Percentiles rank a stretch among this genome's conserved stretches.
These are phyloP conservation scores for Phaeoacremonium minimum DNA, from an alignment of 2,329 filamentous ascomycete genomes.

Conservation along the genomic window DNA sequence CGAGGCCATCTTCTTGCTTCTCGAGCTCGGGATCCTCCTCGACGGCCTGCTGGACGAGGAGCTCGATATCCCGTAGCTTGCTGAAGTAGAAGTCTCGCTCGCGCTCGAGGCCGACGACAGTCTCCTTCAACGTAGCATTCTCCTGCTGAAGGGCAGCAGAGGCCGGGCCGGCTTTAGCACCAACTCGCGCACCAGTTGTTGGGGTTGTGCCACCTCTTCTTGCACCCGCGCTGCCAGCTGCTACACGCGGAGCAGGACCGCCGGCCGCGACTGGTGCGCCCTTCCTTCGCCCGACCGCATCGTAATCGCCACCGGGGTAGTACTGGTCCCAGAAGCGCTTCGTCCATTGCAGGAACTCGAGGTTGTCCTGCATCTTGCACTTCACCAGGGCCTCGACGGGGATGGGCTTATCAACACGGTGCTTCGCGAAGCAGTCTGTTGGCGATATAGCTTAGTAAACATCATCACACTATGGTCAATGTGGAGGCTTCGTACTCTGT, in stretches of 20 bases:
- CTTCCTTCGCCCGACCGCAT: constrained; percentile 81
- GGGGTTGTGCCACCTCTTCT: constrained; percentile 58
- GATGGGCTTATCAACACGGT: constrained; percentile 84
- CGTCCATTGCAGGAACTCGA: constrained; percentile 96
- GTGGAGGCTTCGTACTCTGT: constrained; percentile 63
- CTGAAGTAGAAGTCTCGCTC: constrained; percentile 99
- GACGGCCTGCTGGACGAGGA: constrained; percentile 87
- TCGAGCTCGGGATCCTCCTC: constrained; percentile 91
- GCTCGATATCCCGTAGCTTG: constrained; percentile 94
- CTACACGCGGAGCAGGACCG: constrained; percentile 39
- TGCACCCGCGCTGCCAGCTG: constrained; percentile 38
- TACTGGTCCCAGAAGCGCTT: constrained; percentile 98
- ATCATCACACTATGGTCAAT: background rate
- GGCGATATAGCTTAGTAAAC: constrained; percentile 3
- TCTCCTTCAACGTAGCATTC: constrained; percentile 88
- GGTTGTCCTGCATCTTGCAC: constrained; percentile 99
- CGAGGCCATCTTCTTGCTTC: constrained; percentile 84
- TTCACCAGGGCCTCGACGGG: constrained; percentile 87
- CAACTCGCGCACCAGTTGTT: constrained; percentile 47
- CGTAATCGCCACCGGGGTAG: constrained; percentile 96
- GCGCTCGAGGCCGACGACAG: constrained; percentile 87
- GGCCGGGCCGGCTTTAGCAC: constrained; percentile 45
- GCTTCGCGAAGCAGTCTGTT: constrained; percentile 76
- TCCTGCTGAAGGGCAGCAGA: constrained; percentile 75
- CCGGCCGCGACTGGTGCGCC: constrained; percentile 58